phyloP scores from a whole-genome alignment of 192 early-diverging fungal species.

The Blastocladiella britannica region DNA sequence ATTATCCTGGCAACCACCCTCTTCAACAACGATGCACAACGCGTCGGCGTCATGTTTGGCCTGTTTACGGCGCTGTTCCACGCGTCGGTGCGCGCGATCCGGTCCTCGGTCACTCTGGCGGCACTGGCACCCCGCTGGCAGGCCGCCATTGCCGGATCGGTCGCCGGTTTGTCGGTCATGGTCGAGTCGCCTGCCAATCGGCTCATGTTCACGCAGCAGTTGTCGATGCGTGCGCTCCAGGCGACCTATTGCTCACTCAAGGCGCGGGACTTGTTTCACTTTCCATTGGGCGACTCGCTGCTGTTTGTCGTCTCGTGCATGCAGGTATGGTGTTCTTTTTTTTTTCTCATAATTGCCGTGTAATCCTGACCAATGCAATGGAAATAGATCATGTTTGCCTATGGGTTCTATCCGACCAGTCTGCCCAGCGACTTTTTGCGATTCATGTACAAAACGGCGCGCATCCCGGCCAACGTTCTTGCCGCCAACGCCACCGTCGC shows the following conservation, averaged over 20 bases:
- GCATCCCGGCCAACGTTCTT: not conserved
- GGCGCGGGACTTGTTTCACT: constrained; percentile 11
- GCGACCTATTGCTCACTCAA: constrained; percentile 20
- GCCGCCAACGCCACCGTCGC: not conserved
- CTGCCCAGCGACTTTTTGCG: not conserved
- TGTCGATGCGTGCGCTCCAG: constrained; percentile 15
- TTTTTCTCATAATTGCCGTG: no score
- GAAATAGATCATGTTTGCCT: not conserved
- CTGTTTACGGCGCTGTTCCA: not conserved
- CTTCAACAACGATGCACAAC: not conserved
- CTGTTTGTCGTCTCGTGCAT: constrained; percentile 10
- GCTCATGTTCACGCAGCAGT: constrained; percentile 22
- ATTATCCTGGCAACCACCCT: not conserved
- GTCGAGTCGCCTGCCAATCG: constrained; percentile 18
- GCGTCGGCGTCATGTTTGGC: not conserved
- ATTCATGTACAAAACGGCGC: constrained; percentile 1
- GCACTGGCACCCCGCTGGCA: not conserved
- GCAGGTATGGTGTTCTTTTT: not conserved
- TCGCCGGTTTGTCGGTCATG: constrained; percentile 18
- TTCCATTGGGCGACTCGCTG: constrained; percentile 20
- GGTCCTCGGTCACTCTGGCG: not conserved
- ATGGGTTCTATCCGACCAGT: not conserved
- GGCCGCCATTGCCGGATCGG: constrained; percentile 9
- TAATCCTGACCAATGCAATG: not conserved
- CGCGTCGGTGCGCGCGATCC: not conserved